Evolutionary conservation across 805 yeast species (phyloP).

Genomic region (Myxozyma geophila): DNA sequence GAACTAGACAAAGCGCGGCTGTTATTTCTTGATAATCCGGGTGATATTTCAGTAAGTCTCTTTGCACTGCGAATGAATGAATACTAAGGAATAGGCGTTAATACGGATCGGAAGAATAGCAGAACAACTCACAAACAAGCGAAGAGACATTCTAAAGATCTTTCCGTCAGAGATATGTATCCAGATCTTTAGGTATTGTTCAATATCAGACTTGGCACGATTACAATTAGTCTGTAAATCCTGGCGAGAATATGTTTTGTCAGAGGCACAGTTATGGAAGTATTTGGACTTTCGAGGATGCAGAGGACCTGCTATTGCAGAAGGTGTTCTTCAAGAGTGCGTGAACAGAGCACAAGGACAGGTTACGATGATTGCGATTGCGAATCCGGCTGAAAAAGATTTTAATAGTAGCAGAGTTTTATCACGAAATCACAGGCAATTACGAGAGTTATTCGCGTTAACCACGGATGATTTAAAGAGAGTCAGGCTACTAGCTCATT

Average conservation of each 20-base stretch:
- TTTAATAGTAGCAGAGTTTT: neutral
- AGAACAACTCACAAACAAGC: neutral
- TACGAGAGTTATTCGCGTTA: slow-evolving; percentile 1
- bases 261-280: slow-evolving; percentile 1
- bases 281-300: slow-evolving; percentile 7
- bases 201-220: neutral
- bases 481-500: neutral
- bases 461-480: slow-evolving; percentile 9
- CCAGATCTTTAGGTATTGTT: neutral
- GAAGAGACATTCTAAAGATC: neutral
- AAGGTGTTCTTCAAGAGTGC: slow-evolving; percentile 1
- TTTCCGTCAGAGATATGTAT: neutral
- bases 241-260: neutral
- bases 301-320: slow-evolving; percentile 8
- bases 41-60: too few species aligned
- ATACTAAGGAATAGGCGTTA: neutral
- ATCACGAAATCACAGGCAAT: neutral
- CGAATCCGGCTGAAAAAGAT: slow-evolving; percentile 6
- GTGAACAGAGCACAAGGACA: slow-evolving; percentile 5
- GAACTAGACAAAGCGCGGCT: too few species aligned
- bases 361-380: neutral
- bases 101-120: neutral
- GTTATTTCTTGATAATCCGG: too few species aligned
- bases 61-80: too few species aligned
- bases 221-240: neutral